A percentile compares a stretch with the other conserved stretches of the same genome.
Evolutionary conservation across 768 basidiomycete species (phyloP).

Genomic region (Suillus sp.): DNA sequence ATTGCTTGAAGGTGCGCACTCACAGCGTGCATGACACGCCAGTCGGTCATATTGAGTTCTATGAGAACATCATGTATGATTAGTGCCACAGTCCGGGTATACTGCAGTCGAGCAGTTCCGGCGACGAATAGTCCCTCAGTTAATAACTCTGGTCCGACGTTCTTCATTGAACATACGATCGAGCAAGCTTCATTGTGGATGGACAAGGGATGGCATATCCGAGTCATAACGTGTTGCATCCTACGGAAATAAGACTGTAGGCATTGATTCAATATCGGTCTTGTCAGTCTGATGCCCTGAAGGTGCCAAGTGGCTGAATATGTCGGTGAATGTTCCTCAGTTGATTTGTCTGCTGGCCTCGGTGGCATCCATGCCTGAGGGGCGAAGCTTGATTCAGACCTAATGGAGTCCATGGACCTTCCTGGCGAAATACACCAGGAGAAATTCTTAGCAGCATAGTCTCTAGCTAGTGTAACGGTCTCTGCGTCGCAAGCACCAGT

Average conservation of each 20-base stretch:
- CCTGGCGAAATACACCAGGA: conserved; percentile 10
- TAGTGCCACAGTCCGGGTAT: conserved; percentile 10
- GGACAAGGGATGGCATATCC: conserved; percentile 9
- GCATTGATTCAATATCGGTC: background rate
- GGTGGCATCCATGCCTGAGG: conserved; percentile 2
- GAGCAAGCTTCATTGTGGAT: conserved; percentile 9
- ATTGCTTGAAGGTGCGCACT: background rate
- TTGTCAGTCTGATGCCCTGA: background rate
- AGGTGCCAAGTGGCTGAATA: background rate
- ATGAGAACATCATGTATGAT: conserved; percentile 7
- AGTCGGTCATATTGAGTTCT: conserved; percentile 8
- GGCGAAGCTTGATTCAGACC: background rate
- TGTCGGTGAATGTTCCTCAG: background rate
- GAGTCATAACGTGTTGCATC: background rate
- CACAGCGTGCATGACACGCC: background rate
- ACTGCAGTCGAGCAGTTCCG: background rate
- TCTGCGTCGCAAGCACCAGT: background rate
- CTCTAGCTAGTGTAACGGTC: background rate
- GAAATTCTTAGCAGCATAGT: conserved; percentile 1
- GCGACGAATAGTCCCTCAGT: conserved; percentile 7
- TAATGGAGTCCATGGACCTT: background rate
- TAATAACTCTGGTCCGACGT: background rate
- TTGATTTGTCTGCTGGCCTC: background rate
- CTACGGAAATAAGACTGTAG: conserved; percentile 11
- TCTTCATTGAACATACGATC: conserved; percentile 4